Percentiles rank a stretch among this genome's conserved stretches.
Conservation (phyloP, 2,329 filamentous ascomycete genomes). For the Cladosporium oxysporum region DNA sequence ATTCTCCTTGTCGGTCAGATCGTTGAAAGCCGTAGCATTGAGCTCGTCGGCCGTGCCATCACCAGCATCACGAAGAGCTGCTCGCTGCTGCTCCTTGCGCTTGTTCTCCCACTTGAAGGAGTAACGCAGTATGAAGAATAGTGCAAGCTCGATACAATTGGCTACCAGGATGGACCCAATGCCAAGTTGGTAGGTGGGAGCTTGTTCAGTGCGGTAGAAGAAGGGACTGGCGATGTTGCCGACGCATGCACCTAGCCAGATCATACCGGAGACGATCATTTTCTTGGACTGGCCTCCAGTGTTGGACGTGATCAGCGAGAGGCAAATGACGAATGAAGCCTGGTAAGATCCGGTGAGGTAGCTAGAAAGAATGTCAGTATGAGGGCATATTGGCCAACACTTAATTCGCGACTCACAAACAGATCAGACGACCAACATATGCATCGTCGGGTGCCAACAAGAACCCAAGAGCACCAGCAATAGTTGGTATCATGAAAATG, state of each 20-base stretch:
- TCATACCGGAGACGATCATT: constrained; percentile 12
- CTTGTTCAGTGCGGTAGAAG: constrained; percentile 60
- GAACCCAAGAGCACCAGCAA: constrained; percentile 2
- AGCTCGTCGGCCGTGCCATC: constrained; percentile 7
- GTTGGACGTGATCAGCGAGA: constrained; percentile 51
- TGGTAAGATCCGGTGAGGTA: constrained; percentile 51
- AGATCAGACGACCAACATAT: neutral
- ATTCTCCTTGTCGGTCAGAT: constrained; percentile 11
- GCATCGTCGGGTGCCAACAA: neutral
- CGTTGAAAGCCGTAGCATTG: constrained; percentile 9
- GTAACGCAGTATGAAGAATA: constrained; percentile 8
- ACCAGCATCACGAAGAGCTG: neutral
- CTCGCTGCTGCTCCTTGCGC: constrained; percentile 4
- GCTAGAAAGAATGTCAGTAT: neutral
- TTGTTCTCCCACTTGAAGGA: constrained; percentile 14
- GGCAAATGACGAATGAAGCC: constrained; percentile 52
- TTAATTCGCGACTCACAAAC: neutral
- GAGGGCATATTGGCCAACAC: neutral
- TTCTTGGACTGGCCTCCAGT: constrained; percentile 40
- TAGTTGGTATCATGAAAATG: constrained; percentile 22
- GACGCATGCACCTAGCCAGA: constrained; percentile 32
- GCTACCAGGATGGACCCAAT: constrained; percentile 6
- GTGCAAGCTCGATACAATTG: constrained; percentile 4
- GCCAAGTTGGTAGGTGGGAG: constrained; percentile 46
- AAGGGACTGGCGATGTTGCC: constrained; percentile 65